Evolutionary conservation across 2,329 filamentous ascomycete genomes (phyloP), one percentile per base, ranked within the genome.

Genomic region (Calonectria ilicicola): DNA sequence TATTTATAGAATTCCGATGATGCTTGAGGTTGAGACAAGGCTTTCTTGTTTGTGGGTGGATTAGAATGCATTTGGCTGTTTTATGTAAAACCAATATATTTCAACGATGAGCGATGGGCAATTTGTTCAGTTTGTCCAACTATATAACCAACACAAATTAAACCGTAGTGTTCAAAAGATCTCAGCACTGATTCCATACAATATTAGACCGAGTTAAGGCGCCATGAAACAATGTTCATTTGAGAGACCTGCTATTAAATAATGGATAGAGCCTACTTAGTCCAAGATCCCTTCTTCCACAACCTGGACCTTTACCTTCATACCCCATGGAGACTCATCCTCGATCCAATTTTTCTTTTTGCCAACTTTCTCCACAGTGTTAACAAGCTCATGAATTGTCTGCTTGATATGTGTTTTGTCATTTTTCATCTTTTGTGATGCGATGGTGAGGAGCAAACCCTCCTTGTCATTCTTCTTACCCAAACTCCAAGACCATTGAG

Each of bases 281-380:
- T n/a, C n/a, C n/a, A n/a, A n/a, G n/a, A 83, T 82, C 0, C 80
- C 81, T 29, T 84, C 81, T 38, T 83, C 79, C 0, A 83, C 80
- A 51, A 84, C 81, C 42, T 72, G 73, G 8, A 84, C 81, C 53
- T 81, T 78, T 19, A 84, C 82, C 67, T 83, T 82, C 82, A 85
- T 83, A 3, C 83, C 83, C 83, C 83, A 85, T 0, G 82, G 81
- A 2, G 82, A 76, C 14, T 78, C 77, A 5, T 79, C 79, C 2
- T 81, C 82, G 29, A 82, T 75, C 83, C 89, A 91, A 70, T 89
- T 86, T 84, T 91, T 92, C 81, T 86, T 88, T 84, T 92, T 92
- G 0, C 90, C 90, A 12, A 88, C 83, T 81, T 91, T 91, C 74
- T 89, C 85, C 42, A 90, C 81, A 79, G 84, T 79, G 46, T 83